Evolutionary conservation across 257 asterid genomes (phyloP).

Genomic region (Solanum infundibuliforme): DNA sequence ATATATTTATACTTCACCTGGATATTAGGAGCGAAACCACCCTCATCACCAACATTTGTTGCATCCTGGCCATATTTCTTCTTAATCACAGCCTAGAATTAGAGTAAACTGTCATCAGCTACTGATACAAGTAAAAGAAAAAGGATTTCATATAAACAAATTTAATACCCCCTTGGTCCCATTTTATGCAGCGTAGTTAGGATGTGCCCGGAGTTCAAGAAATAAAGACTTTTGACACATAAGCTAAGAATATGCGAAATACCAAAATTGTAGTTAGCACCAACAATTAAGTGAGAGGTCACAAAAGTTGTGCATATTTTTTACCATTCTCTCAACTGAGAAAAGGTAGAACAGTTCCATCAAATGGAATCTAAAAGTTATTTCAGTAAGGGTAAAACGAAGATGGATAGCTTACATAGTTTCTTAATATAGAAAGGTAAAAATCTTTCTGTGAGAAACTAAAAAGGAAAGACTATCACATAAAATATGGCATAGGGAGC

Average conservation of each 20-base stretch:
- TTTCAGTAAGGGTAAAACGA: not conserved
- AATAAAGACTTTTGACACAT: not conserved
- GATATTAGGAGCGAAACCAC: conserved; percentile 98
- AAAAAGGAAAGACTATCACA: not conserved
- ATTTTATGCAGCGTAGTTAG: not conserved
- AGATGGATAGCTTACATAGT: not conserved
- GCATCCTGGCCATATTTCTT: conserved; percentile 96
- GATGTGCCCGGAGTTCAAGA: not conserved
- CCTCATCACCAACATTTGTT: conserved; percentile 96
- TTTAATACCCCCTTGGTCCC: not conserved
- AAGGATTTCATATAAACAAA: not conserved
- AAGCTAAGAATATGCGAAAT: not conserved
- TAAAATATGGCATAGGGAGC: not conserved
- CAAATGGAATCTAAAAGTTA: not conserved
- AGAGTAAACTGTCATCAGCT: not conserved
- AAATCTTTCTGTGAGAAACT: not conserved
- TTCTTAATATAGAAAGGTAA: not conserved
- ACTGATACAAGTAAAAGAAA: not conserved
- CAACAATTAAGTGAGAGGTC: not conserved
- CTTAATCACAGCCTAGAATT: conserved; percentile 76
- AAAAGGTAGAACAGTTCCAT: not conserved
- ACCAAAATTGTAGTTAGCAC: not conserved
- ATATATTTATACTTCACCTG: conserved; percentile 30
- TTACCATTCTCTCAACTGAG: not conserved
- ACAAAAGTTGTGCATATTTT: not conserved